Conservation (phyloP, 1,139 yeast genomes). For the Kodamaea suecica region DNA sequence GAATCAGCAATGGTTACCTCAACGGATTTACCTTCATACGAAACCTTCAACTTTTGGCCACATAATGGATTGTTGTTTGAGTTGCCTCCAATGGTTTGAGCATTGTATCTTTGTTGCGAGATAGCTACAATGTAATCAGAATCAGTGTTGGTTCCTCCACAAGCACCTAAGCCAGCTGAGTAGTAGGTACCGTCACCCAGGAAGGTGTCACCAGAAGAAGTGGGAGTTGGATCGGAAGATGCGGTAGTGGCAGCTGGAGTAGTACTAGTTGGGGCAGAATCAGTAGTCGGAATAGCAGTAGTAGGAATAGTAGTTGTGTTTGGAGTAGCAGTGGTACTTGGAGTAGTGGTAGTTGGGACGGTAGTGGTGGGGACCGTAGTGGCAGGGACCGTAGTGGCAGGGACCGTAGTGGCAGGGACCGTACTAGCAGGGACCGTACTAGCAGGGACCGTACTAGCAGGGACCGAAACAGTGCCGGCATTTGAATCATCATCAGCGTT, state of each 20-base stretch:
- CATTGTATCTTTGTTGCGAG: constrained; percentile 34
- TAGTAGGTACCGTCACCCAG: constrained; percentile 62
- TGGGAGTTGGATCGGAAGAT: constrained; percentile 16
- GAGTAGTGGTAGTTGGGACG: constrained; percentile 11
- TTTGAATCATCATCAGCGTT: too few species aligned
- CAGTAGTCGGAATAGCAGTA: constrained; percentile 13
- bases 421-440: too few species aligned
- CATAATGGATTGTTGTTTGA: constrained; percentile 44
- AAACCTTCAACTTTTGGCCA: constrained; percentile 40
- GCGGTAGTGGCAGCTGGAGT: constrained; percentile 20
- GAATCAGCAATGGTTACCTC: constrained; percentile 44
- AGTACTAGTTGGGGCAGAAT: constrained; percentile 16
- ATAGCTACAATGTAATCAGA: constrained; percentile 49
- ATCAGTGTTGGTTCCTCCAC: constrained; percentile 49
- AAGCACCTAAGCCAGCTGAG: constrained; percentile 58
- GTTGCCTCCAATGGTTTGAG: constrained; percentile 30
- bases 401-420: constrained; percentile 3
- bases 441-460: too few species aligned
- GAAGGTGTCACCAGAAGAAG: constrained; percentile 18
- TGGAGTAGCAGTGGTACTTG: constrained; percentile 16
- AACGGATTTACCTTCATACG: constrained; percentile 39
- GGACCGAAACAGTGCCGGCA: too few species aligned
- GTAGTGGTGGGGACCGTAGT: constrained; percentile 4
- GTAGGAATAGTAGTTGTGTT: constrained; percentile 13
- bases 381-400: constrained; percentile 4